A percentile compares a stretch with the other conserved stretches of the same genome.
These are phyloP conservation scores for Cryptomeria japonica DNA, from an alignment of 75 land plant species.

Conservation along the genomic window DNA sequence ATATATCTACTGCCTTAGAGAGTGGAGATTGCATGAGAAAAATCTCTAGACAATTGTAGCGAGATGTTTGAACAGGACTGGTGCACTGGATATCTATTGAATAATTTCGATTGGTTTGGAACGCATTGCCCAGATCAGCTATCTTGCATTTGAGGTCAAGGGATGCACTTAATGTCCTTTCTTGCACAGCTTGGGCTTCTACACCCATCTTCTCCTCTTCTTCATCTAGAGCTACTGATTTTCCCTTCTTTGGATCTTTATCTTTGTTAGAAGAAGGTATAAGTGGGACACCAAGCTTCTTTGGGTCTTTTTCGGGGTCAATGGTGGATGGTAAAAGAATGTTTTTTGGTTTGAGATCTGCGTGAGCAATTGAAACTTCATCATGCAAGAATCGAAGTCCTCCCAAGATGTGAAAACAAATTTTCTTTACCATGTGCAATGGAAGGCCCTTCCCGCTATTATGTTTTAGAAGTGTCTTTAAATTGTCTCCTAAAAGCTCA, in stretches of 20 bases:
- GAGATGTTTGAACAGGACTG: constrained; percentile 88
- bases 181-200: constrained; percentile 1
- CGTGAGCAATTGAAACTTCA: constrained; percentile 84
- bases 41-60: constrained; percentile 85
- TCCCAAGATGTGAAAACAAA: constrained; percentile 60
- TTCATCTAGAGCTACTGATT: constrained; percentile 43
- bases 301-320: constrained; percentile 39
- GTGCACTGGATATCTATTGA: too few species aligned
- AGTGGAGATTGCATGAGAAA: constrained; percentile 73
- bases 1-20: constrained; percentile 80
- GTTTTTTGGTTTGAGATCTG: constrained; percentile 94
- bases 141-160: constrained; percentile 51
- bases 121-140: constrained; percentile 72
- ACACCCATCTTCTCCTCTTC: neutral
- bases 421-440: constrained; percentile 64
- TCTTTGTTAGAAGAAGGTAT: constrained; percentile 17
- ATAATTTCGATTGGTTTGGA: constrained; percentile 34
- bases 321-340: constrained; percentile 52
- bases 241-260: constrained; percentile 56
- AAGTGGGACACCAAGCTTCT: constrained; percentile 44
- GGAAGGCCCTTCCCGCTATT: constrained; percentile 74
- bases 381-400: constrained; percentile 83
- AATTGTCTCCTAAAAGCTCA: constrained; percentile 87
- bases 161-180: neutral
- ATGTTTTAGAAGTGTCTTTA: constrained; percentile 67